These are phyloP conservation scores for Fusarium oligoseptatum DNA, from an alignment of 2,329 filamentous ascomycete species.

Conservation along the genomic window DNA sequence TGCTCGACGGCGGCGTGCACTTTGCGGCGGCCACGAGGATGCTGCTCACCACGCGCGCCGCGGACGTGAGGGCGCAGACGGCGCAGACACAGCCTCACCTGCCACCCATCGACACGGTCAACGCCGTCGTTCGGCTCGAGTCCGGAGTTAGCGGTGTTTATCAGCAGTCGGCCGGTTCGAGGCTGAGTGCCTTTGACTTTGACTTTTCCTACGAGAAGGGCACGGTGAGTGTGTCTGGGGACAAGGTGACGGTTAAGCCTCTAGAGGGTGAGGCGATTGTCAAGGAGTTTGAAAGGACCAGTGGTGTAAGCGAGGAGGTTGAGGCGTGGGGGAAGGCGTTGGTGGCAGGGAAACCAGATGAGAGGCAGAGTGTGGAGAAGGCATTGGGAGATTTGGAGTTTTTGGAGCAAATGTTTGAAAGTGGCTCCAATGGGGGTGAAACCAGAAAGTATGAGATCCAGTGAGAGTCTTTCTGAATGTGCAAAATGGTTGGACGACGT, in stretches of 20 bases:
- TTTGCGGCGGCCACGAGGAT: constrained; percentile 73
- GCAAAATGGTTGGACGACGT: background rate
- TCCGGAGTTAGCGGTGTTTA: constrained; percentile 70
- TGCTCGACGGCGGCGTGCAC: constrained; percentile 83
- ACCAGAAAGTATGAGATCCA: constrained; percentile 57
- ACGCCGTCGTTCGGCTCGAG: constrained; percentile 67
- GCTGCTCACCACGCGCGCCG: constrained; percentile 63
- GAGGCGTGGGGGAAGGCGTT: constrained; percentile 71
- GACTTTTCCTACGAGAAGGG: constrained; percentile 70
- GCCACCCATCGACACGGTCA: constrained; percentile 75
- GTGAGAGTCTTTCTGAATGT: constrained; percentile 13
- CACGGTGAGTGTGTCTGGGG: constrained; percentile 62
- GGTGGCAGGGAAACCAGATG: constrained; percentile 60
- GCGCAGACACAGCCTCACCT: constrained; percentile 67
- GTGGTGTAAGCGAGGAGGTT: constrained; percentile 71
- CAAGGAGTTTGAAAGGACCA: constrained; percentile 63
- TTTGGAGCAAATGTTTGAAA: constrained; percentile 64
- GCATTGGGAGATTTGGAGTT: constrained; percentile 73
- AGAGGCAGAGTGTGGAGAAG: constrained; percentile 67
- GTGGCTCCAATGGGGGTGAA: constrained; percentile 59
- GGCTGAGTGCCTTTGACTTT: constrained; percentile 66
- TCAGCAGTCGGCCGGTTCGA: constrained; percentile 69
- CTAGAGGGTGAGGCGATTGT: constrained; percentile 50
- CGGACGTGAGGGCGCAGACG: constrained; percentile 67
- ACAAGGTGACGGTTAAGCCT: constrained; percentile 57